These are phyloP conservation scores for Aspergillus hiratsukae DNA, from an alignment of 2,329 filamentous ascomycete species.

Conservation along the genomic window DNA sequence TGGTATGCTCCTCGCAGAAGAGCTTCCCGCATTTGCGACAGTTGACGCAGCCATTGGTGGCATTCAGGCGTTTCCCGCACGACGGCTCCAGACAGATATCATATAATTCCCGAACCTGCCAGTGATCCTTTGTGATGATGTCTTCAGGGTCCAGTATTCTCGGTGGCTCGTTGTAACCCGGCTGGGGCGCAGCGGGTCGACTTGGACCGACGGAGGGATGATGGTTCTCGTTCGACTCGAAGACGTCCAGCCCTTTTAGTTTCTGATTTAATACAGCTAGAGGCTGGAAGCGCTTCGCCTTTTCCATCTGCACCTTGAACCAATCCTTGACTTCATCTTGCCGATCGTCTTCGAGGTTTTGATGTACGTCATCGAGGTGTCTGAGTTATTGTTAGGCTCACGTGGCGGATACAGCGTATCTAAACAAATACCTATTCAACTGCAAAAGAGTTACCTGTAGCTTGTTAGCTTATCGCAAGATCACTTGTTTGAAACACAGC, in stretches of 20 bases:
- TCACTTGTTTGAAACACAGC: neutral
- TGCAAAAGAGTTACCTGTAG: conserved; percentile 80
- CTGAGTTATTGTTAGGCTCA: conserved; percentile 38
- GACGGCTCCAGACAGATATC: conserved; percentile 83
- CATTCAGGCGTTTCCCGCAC: conserved; percentile 74
- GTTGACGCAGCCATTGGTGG: conserved; percentile 79
- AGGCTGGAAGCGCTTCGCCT: conserved; percentile 89
- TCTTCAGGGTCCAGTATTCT: conserved; percentile 72
- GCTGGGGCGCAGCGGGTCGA: conserved; percentile 24
- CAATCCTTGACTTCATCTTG: conserved; percentile 95
- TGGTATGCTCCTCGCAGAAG: conserved; percentile 96
- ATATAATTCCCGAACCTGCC: conserved; percentile 71
- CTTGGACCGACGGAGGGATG: conserved; percentile 37
- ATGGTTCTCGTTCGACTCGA: conserved; percentile 79
- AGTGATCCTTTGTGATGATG: conserved; percentile 79
- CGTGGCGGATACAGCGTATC: neutral
- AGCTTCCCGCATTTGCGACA: conserved; percentile 88
- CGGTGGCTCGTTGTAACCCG: conserved; percentile 30
- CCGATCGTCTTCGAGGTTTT: conserved; percentile 80
- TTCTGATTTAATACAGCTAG: conserved; percentile 90
- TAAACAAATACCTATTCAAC: conserved; percentile 63
- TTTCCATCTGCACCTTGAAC: conserved; percentile 92
- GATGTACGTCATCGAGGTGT: conserved; percentile 83
- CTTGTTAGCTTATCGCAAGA: conserved; percentile 3
- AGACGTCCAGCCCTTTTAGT: conserved; percentile 84